These are phyloP conservation scores for Cercospora citrullina DNA, from an alignment of 2,329 filamentous ascomycete genomes.

Conservation along the genomic window DNA sequence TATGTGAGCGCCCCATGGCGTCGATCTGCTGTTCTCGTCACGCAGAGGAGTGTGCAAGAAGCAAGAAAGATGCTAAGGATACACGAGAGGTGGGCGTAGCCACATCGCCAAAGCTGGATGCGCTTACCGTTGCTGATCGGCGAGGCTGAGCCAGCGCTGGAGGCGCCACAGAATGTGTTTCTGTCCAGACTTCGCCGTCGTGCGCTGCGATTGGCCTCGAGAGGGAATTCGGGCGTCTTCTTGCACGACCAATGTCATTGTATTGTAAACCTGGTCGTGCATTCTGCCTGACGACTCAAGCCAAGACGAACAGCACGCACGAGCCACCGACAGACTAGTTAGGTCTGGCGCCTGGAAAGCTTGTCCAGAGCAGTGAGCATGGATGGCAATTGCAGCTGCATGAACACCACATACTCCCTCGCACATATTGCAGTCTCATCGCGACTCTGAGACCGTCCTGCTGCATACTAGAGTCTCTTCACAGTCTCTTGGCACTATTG, in stretches of 20 bases:
- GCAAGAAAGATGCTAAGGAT: not conserved
- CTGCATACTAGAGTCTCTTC: not conserved
- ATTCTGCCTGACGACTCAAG: not conserved
- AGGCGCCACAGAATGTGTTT: not conserved
- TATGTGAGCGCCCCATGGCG: slow-evolving; percentile 42
- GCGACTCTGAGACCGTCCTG: not conserved
- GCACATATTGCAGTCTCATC: not conserved
- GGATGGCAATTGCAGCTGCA: not conserved
- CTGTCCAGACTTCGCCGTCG: not conserved
- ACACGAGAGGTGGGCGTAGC: not conserved
- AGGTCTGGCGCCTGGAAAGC: not conserved
- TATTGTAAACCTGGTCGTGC: not conserved
- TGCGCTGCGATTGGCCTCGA: not conserved
- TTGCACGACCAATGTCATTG: not conserved
- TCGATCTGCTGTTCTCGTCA: not conserved
- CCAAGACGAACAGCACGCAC: not conserved
- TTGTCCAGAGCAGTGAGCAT: not conserved
- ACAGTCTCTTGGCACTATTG: not conserved
- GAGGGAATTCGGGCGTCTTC: not conserved
- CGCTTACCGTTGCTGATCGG: slow-evolving; percentile 6
- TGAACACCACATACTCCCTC: not conserved
- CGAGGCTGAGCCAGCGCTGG: not conserved
- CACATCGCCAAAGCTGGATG: not conserved
- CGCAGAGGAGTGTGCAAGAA: not conserved
- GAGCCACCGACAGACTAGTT: not conserved